A percentile compares a stretch with the other conserved stretches of the same genome.
phyloP scores from a whole-genome alignment of 192 early-diverging fungal genomes.

The Cladochytrium replicatum region DNA sequence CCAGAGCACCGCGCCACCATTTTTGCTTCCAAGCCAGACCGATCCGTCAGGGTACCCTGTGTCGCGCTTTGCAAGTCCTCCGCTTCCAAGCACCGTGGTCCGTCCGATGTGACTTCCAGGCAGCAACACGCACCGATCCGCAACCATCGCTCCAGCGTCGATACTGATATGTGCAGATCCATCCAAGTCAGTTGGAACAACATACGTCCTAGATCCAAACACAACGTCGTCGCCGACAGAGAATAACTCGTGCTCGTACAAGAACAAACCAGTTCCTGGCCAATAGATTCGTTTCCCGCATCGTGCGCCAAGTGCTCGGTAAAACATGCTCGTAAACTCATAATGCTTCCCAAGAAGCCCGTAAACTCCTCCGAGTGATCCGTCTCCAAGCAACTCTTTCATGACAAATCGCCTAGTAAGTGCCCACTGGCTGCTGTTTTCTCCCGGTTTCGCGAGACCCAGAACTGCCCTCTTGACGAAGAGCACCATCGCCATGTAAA shows the following conservation, averaged over 20 bases:
- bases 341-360: constrained; percentile 32
- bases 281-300: constrained; percentile 36
- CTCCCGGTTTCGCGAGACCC: constrained; percentile 16
- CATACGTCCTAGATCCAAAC: constrained; percentile 29
- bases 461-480: constrained; percentile 20
- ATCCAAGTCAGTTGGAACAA: constrained; percentile 25
- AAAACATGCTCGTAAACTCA: constrained; percentile 23
- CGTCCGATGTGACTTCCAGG: constrained; percentile 29
- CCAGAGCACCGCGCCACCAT: constrained; percentile 25
- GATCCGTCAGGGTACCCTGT: constrained; percentile 14
- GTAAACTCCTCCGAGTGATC: constrained; percentile 21
- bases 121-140: no score
- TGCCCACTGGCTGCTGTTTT: constrained; percentile 1
- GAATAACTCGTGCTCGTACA: constrained; percentile 31
- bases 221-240: constrained; percentile 37
- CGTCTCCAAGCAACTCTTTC: constrained; percentile 15
- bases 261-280: constrained; percentile 27
- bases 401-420: constrained; percentile 23
- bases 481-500: constrained; percentile 15
- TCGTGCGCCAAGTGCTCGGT: constrained; percentile 30
- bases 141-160: constrained; percentile 32
- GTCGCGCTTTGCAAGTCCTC: constrained; percentile 23
- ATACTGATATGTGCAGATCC: constrained; percentile 19
- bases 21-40: constrained; percentile 26
- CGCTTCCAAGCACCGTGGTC: constrained; percentile 27